Evolutionary conservation across 2,329 filamentous ascomycete species (phyloP).

Genomic region (Pseudocercospora musae): DNA sequence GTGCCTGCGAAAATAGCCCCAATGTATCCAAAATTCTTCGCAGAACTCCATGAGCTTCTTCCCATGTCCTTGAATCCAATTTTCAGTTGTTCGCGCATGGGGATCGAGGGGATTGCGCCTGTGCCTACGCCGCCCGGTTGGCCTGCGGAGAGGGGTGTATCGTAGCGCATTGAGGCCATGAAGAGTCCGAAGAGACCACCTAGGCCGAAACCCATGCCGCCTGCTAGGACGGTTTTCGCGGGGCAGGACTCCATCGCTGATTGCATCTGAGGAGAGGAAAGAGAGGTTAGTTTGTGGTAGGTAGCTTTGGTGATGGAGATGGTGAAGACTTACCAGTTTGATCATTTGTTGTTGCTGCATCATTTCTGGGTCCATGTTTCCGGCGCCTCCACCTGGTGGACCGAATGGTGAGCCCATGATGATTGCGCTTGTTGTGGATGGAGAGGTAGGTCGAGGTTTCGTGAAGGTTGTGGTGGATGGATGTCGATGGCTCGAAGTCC

Average conservation of each 20-base stretch:
- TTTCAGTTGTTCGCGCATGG: slow-evolving; percentile 77
- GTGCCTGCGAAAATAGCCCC: slow-evolving; percentile 88
- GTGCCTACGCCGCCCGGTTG: slow-evolving; percentile 47
- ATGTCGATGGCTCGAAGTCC: not conserved
- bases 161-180: slow-evolving; percentile 99
- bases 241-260: slow-evolving; percentile 86
- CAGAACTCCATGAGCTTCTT: slow-evolving; percentile 71
- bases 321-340: slow-evolving; percentile 39
- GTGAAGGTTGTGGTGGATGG: not conserved
- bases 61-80: slow-evolving; percentile 95
- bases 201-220: slow-evolving; percentile 89
- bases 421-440: slow-evolving; percentile 1
- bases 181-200: slow-evolving; percentile 94
- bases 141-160: slow-evolving; percentile 71
- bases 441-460: not conserved
- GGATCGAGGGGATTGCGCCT: slow-evolving; percentile 57
- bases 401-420: slow-evolving; percentile 14
- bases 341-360: slow-evolving; percentile 49
- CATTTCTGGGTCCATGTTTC: slow-evolving; percentile 31
- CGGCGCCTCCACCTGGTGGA: slow-evolving; percentile 12
- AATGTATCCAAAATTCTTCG: slow-evolving; percentile 93
- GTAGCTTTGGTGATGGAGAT: not conserved
- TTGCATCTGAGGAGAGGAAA: slow-evolving; percentile 61
- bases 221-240: slow-evolving; percentile 83
- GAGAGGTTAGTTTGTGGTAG: not conserved